These are phyloP conservation scores for Sonneratia caseolaris DNA, from an alignment of 345 rosid species.

Conservation along the genomic window DNA sequence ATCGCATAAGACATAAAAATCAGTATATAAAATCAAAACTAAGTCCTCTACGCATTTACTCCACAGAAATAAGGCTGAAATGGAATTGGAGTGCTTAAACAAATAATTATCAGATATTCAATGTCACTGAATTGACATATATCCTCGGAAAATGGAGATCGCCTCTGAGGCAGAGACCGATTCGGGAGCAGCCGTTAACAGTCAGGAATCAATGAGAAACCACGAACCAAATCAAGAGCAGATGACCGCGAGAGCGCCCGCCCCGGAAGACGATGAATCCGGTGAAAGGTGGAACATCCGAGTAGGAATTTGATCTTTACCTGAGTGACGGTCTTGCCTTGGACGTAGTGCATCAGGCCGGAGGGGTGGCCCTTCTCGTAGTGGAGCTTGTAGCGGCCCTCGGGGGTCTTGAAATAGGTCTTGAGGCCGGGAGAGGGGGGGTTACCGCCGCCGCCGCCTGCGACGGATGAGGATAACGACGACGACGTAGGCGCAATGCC, in stretches of 20 bases:
- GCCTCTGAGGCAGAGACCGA: neutral
- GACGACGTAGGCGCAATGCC: constrained; percentile 65
- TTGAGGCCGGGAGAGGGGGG: constrained; percentile 84
- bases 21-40: neutral
- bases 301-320: constrained; percentile 16
- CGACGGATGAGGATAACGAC: constrained; percentile 48
- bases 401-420: constrained; percentile 96
- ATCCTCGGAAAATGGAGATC: neutral
- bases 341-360: constrained; percentile 88
- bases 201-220: neutral
- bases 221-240: constrained; percentile 2
- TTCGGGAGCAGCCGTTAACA: neutral
- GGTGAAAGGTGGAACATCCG: neutral
- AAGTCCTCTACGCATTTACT: neutral
- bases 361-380: constrained; percentile 92
- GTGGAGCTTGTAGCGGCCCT: constrained; percentile 94
- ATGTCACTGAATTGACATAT: neutral
- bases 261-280: neutral
- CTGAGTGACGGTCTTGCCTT: constrained; percentile 97
- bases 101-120: neutral
- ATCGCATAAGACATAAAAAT: neutral
- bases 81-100: neutral
- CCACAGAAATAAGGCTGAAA: neutral
- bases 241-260: neutral
- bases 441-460: constrained; percentile 54